A percentile compares a stretch with the other conserved stretches of the same genome.
phyloP scores from a whole-genome alignment of 2,329 filamentous ascomycete species.

The Diaporthe capsici region DNA sequence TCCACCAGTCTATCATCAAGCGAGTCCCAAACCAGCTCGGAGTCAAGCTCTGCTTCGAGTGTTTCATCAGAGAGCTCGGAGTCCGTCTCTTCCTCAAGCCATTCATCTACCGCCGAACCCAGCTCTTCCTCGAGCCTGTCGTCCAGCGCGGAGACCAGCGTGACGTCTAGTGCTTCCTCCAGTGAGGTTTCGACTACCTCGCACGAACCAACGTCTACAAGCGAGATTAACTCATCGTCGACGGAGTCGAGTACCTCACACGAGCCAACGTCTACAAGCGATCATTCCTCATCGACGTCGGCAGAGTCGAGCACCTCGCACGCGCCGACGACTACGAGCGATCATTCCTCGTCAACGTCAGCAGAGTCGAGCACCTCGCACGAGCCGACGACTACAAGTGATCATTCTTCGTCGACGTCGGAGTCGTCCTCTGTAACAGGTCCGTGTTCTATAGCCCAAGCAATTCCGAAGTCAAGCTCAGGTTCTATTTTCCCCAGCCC shows the following conservation, averaged over 20 bases:
- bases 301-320: too few relatives aligned
- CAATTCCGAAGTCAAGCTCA: background rate
- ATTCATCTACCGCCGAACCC: too few relatives aligned
- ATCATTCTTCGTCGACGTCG: background rate
- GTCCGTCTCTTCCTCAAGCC: too few relatives aligned
- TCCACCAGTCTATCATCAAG: background rate
- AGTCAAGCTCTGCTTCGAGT: background rate
- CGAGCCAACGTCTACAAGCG: too few relatives aligned
- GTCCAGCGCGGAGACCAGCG: background rate
- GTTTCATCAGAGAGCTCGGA: background rate
- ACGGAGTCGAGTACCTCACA: too few relatives aligned
- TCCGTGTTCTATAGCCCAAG: background rate
- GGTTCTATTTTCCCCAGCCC: constrained; percentile 3
- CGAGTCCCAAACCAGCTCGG: background rate
- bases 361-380: too few relatives aligned
- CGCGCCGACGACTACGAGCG: too few relatives aligned
- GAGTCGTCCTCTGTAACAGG: background rate
- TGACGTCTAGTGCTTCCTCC: background rate
- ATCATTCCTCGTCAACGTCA: too few relatives aligned
- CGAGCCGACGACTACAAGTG: too few relatives aligned
- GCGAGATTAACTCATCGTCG: background rate
- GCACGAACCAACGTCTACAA: too few relatives aligned
- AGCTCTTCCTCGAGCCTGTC: background rate
- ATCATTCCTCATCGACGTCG: too few relatives aligned
- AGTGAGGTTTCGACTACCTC: background rate